A percentile compares a stretch with the other conserved stretches of the same genome.
phyloP scores from a whole-genome alignment of 495 filamentous ascomycete species.

The Penicillium taxi region DNA sequence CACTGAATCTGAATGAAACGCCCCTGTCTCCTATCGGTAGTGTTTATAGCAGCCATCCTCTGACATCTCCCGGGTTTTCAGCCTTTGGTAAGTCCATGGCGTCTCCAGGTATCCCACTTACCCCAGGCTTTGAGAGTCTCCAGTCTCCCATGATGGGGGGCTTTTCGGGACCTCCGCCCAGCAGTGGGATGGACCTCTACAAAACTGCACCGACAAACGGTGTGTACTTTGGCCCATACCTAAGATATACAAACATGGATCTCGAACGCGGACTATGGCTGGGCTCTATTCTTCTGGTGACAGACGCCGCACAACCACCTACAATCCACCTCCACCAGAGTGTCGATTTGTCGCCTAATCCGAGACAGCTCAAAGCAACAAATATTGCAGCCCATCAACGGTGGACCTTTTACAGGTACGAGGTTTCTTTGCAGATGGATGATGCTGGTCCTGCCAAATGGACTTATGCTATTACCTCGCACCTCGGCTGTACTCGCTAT shows the following conservation, averaged over 20 bases:
- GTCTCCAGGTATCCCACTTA: slow-evolving; percentile 69
- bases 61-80: slow-evolving; percentile 65
- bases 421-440: slow-evolving; percentile 85
- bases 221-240: slow-evolving; percentile 96
- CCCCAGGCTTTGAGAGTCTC: slow-evolving; percentile 66
- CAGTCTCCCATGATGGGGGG: slow-evolving; percentile 62
- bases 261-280: slow-evolving; percentile 85
- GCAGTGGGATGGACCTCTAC: slow-evolving; percentile 82
- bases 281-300: slow-evolving; percentile 75
- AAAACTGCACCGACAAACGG: slow-evolving; percentile 89
- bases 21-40: slow-evolving; percentile 75
- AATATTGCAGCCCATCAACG: slow-evolving; percentile 82
- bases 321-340: slow-evolving; percentile 95
- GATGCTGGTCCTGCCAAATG: slow-evolving; percentile 76
- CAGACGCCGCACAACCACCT: slow-evolving; percentile 85
- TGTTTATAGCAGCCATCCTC: slow-evolving; percentile 65
- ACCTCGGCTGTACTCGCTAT: slow-evolving; percentile 91
- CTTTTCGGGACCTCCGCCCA: slow-evolving; percentile 81
- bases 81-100: slow-evolving; percentile 65
- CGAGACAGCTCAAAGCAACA: slow-evolving; percentile 75
- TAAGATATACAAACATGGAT: slow-evolving; percentile 96
- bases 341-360: slow-evolving; percentile 85
- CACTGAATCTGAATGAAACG: slow-evolving; percentile 65
- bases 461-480: slow-evolving; percentile 97
- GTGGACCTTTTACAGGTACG: slow-evolving; percentile 95